Percentiles rank a stretch among this genome's conserved stretches.
Evolutionary conservation across 148 eudicot species (phyloP).

Genomic region (Polygonum maritimum): DNA sequence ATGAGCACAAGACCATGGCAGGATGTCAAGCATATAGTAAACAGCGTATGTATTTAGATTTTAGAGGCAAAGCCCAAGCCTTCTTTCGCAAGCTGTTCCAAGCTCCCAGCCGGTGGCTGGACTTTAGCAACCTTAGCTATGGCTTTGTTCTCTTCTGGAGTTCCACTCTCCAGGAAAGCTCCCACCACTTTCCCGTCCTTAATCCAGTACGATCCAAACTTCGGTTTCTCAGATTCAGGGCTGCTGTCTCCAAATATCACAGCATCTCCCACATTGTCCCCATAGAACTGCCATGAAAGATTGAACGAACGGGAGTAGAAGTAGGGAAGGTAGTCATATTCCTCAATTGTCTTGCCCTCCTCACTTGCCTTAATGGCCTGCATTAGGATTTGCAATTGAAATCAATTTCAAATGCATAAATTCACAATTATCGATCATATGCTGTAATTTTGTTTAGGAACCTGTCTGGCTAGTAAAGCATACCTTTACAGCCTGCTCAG

Average conservation of each 20-base stretch:
- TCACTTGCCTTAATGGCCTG: conserved; percentile 63
- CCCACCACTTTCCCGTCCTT: conserved; percentile 60
- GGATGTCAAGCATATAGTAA: neutral
- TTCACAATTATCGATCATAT: neutral
- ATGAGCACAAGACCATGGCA: neutral
- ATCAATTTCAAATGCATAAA: neutral
- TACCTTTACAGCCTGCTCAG: conserved; percentile 99
- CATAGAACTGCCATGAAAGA: conserved; percentile 66
- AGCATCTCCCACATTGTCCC: conserved; percentile 59
- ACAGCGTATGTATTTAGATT: conserved; percentile 19
- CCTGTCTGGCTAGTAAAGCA: neutral
- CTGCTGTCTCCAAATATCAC: conserved; percentile 52
- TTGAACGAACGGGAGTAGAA: conserved; percentile 67
- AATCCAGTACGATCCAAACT: conserved; percentile 65
- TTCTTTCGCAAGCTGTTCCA: conserved; percentile 45
- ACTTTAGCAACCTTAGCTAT: conserved; percentile 55
- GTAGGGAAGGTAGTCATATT: conserved; percentile 64
- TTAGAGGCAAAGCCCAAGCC: conserved; percentile 52
- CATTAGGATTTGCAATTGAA: neutral
- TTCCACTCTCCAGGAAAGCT: conserved; percentile 55
- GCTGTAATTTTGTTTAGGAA: neutral
- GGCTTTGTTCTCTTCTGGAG: conserved; percentile 64
- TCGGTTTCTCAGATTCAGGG: conserved; percentile 38
- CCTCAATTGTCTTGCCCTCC: conserved; percentile 37
- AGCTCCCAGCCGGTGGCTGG: conserved; percentile 42